These are phyloP conservation scores for Quercus alba DNA, from an alignment of 306 rosid species.

Conservation along the genomic window DNA sequence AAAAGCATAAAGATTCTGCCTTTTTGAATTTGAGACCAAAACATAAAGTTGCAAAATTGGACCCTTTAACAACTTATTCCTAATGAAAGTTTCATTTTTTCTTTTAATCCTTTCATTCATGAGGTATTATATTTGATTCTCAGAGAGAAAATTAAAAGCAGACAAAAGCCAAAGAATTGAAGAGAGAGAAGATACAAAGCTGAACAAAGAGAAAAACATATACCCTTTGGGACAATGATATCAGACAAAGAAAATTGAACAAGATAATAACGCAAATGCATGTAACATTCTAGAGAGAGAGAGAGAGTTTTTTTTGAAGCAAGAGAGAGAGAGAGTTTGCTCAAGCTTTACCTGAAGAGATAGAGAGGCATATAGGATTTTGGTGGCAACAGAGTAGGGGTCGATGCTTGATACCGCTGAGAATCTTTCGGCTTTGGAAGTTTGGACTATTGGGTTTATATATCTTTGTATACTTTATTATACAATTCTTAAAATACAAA, in stretches of 20 bases:
- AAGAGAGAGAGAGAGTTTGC: background rate
- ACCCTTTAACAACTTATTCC: background rate
- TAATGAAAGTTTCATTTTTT: background rate
- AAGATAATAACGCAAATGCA: background rate
- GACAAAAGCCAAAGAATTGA: background rate
- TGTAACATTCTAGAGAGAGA: background rate
- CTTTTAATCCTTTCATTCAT: background rate
- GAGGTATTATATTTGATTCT: background rate
- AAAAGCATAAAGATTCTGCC: background rate
- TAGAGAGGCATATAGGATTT: no score
- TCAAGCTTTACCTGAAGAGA: no score
- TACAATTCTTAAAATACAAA: no score
- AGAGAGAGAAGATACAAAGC: background rate
- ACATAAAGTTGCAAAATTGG: background rate
- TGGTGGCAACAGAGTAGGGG: no score
- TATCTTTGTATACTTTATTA: no score
- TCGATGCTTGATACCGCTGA: no score
- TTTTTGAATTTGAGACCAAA: background rate
- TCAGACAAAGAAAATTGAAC: background rate
- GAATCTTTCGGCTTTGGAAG: no score
- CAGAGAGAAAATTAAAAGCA: background rate
- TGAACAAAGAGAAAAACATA: background rate
- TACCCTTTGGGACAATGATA: background rate
- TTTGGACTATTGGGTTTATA: no score
- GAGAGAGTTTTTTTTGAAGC: background rate